A percentile compares a stretch with the other conserved stretches of the same genome.
Conservation (phyloP, 345 rosid species). For the Lagerstroemia speciosa region DNA sequence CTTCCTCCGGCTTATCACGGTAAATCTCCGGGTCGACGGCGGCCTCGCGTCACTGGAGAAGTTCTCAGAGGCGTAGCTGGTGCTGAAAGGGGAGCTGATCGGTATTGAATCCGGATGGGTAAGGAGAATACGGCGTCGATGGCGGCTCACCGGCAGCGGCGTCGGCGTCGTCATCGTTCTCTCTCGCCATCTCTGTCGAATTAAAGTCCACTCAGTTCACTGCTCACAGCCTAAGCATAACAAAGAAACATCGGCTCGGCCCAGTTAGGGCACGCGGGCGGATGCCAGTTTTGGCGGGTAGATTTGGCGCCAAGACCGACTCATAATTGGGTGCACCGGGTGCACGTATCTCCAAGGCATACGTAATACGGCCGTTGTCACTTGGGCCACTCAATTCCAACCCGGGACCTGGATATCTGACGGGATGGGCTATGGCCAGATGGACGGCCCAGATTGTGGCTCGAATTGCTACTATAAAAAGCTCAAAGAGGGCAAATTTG, state of each 20-base stretch:
- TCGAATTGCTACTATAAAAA: too few species aligned
- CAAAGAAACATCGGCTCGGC: neutral
- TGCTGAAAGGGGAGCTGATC: constrained; percentile 62
- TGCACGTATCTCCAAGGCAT: too few species aligned
- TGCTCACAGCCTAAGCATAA: neutral
- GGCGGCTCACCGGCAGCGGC: constrained; percentile 42
- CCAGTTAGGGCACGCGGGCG: neutral
- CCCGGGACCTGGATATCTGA: too few species aligned
- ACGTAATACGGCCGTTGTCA: too few species aligned
- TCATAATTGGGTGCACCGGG: too few species aligned
- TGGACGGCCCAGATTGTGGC: too few species aligned
- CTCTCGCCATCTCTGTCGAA: constrained; percentile 47
- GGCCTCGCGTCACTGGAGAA: constrained; percentile 72
- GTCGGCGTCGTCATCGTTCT: constrained; percentile 9
- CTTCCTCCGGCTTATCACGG: constrained; percentile 51
- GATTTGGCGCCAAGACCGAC: constrained; percentile 55
- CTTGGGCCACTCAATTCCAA: too few species aligned
- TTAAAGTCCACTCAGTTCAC: too few species aligned
- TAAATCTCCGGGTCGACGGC: constrained; percentile 71
- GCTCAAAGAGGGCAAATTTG: too few species aligned
- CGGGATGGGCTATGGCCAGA: too few species aligned
- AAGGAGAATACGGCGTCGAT: constrained; percentile 68
- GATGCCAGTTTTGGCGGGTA: constrained; percentile 45
- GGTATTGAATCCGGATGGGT: constrained; percentile 71
- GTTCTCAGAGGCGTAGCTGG: constrained; percentile 49